Evolutionary conservation across 169 alveolate species (phyloP).

Genomic region (Plasmodium malariae): DNA sequence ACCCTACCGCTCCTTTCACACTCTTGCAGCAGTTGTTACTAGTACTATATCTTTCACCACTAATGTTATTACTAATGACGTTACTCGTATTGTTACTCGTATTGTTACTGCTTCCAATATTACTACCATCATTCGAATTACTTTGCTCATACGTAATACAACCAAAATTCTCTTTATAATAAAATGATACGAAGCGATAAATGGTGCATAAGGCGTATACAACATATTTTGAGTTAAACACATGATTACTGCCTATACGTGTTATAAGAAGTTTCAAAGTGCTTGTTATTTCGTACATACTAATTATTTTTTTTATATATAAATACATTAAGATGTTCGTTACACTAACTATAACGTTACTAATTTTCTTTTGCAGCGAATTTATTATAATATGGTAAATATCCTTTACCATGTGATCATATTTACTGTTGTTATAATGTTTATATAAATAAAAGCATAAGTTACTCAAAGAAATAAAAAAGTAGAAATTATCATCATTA

Average conservation of each 20-base stretch:
- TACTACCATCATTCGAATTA: not conserved
- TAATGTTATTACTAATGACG: too few species aligned
- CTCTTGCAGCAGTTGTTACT: too few species aligned
- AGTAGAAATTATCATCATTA: slow-evolving; percentile 26
- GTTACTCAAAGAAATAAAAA: slow-evolving; percentile 58
- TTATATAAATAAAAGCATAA: slow-evolving; percentile 57
- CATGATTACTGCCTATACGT: slow-evolving; percentile 1
- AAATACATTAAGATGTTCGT: slow-evolving; percentile 65
- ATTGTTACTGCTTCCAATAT: not conserved
- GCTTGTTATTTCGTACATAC: slow-evolving; percentile 24
- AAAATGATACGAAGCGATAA: slow-evolving; percentile 41
- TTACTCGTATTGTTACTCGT: too few species aligned
- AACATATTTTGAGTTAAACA: slow-evolving; percentile 60
- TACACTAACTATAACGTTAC: slow-evolving; percentile 14
- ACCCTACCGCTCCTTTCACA: not conserved
- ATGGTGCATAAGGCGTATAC: slow-evolving; percentile 52
- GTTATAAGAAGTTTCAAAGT: slow-evolving; percentile 11
- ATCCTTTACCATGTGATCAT: slow-evolving; percentile 29
- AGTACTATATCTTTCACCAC: too few species aligned
- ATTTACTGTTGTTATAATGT: slow-evolving; percentile 42
- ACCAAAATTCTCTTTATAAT: slow-evolving; percentile 36
- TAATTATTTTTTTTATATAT: slow-evolving; percentile 57
- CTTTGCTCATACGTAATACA: slow-evolving; percentile 40
- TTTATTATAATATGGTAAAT: slow-evolving; percentile 21
- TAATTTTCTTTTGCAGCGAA: slow-evolving; percentile 1